A percentile compares a stretch with the other conserved stretches of the same genome.
Evolutionary conservation across 2,329 filamentous ascomycete species (phyloP).

Genomic region (Coccinonectria pachysandricola): DNA sequence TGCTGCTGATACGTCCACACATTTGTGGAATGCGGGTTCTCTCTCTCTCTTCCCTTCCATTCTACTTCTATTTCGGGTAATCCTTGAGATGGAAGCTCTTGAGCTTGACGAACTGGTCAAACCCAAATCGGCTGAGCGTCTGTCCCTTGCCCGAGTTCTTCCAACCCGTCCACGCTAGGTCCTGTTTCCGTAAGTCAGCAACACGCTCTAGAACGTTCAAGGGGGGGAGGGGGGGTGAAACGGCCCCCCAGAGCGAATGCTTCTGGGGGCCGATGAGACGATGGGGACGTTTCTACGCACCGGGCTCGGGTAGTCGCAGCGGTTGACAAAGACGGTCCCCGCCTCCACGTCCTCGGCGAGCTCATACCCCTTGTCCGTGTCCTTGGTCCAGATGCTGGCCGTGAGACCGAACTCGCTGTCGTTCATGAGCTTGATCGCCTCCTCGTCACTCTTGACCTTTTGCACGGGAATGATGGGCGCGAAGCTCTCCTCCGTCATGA

Average conservation of each 20-base stretch:
- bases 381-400: conserved; percentile 96
- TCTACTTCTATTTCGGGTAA: conserved; percentile 57
- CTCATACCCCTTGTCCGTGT: conserved; percentile 62
- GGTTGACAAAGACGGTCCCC: conserved; percentile 92
- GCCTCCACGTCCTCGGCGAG: conserved; percentile 76
- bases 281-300: conserved; percentile 42
- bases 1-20: no score
- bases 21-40: no score
- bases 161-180: conserved; percentile 95
- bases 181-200: conserved; percentile 39
- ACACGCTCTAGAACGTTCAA: no score
- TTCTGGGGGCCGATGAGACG: conserved; percentile 1
- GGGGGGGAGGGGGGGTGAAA: no score
- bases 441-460: conserved; percentile 70
- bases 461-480: conserved; percentile 86
- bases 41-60: no score
- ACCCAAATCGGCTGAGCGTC: conserved; percentile 81
- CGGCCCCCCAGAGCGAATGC: no score
- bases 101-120: conserved; percentile 90
- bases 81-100: conserved; percentile 95
- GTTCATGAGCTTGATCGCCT: conserved; percentile 82
- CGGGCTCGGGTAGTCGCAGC: conserved; percentile 83
- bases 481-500: conserved; percentile 94
- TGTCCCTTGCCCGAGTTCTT: conserved; percentile 93
- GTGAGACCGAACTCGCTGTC: conserved; percentile 90